These are phyloP conservation scores for Aspergillus sp. DNA, from an alignment of 2,329 filamentous ascomycete species.

Conservation along the genomic window DNA sequence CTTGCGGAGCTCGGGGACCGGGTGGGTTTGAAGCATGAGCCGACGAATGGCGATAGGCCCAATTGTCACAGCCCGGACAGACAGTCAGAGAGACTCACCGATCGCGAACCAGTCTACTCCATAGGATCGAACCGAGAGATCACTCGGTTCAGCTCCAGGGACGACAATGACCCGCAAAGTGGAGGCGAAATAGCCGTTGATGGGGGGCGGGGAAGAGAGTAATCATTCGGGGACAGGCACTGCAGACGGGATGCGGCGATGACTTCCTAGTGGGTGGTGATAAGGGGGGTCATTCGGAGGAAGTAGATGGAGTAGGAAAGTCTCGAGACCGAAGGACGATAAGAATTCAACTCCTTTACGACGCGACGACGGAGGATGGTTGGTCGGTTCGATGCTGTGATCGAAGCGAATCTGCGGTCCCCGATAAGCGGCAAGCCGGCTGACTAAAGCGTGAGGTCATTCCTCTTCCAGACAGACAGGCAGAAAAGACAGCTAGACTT, in stretches of 20 bases:
- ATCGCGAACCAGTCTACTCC: neutral
- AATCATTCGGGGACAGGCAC: neutral
- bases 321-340: neutral
- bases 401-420: neutral
- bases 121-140: conserved; percentile 1
- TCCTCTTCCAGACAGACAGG: too few relatives aligned
- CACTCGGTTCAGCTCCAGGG: neutral
- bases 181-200: conserved; percentile 5
- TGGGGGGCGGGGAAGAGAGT: conserved; percentile 1
- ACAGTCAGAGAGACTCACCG: neutral
- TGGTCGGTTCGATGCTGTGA: neutral
- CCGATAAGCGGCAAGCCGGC: neutral
- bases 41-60: neutral
- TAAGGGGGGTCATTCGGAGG: neutral
- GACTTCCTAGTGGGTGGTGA: neutral
- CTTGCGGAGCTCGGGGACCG: neutral
- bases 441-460: neutral
- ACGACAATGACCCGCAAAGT: conserved; percentile 7
- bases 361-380: neutral
- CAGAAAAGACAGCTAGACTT: too few relatives aligned
- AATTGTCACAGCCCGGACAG: neutral
- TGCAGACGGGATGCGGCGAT: neutral
- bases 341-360: neutral
- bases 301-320: neutral
- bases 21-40: neutral